Evolutionary conservation across 2,329 filamentous ascomycete species (phyloP), one percentile per base, ranked within the genome.

Genomic region (Elsinoe arachidis): DNA sequence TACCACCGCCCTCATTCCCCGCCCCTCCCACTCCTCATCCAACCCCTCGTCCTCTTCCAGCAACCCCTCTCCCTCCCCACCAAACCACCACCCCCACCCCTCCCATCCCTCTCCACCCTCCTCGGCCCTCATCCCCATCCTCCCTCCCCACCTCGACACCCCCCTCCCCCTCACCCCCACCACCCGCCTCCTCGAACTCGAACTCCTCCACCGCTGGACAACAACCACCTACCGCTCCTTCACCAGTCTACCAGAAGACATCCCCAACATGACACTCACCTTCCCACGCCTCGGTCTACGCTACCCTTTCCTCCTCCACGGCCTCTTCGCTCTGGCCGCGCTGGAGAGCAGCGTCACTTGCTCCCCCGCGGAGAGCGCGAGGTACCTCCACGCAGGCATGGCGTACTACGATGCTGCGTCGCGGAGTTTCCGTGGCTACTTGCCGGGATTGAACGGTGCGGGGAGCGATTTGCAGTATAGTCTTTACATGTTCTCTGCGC

Each of bases 141-240:
- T 35, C 7, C 30, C 49, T 2, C 17, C n/a, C 49, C 19, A 35
- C n/a, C 34, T 26, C 15, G 15, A n/a, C 33, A 17, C 34, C 7
- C 19, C 49, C 49, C 49, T 38, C 49, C 33, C 49, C 49, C 33
- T 53, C 49, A 23, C 49, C 49, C 26, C 19, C 17, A 38, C 49
- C 39, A 37, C 21, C 33, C 39, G 41, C 15, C 43, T 56, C 12
- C 54, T 56, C 39, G 54, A 56, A 37, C 54, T 56, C 23, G 54
- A 56, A 33, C 54, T 56, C 38, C 54, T 56, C 19, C 54, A 56
- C 54, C 54, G 54, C 54, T 56, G 54, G 54, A 47, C 54, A 17
- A 47, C 54, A 2, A 6, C 5, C 39, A 47, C 54, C n/a, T 44
- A 56, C 54, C 23, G 15, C 17, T 34, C 54, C 39, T 41, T 56